These are phyloP conservation scores for Digitaria exilis DNA, from an alignment of 202 grass and related monocot species.

Conservation along the genomic window DNA sequence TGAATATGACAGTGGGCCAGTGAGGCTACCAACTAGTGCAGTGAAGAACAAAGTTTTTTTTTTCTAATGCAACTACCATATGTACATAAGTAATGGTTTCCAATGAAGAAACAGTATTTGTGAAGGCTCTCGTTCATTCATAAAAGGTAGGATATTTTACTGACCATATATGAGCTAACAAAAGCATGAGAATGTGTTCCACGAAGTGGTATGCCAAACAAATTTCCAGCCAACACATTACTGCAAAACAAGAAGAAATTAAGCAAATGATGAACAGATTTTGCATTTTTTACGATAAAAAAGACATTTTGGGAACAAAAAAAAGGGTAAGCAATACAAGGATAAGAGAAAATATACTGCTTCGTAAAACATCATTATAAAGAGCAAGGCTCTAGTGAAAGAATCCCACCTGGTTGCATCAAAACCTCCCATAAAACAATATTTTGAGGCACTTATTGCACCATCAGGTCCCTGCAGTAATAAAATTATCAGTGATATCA, in stretches of 20 bases:
- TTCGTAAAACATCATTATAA: background rate
- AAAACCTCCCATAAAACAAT: slow-evolving; percentile 97
- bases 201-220: slow-evolving; percentile 97
- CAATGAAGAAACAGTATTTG: background rate
- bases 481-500: too few species aligned
- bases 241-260: slow-evolving; percentile 55
- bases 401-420: slow-evolving; percentile 92
- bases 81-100: background rate
- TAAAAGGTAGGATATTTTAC: slow-evolving; percentile 47
- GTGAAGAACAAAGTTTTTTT: slow-evolving; percentile 12
- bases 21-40: slow-evolving; percentile 21
- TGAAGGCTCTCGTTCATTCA: slow-evolving; percentile 32
- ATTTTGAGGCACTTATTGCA: slow-evolving; percentile 98
- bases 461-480: slow-evolving; percentile 89
- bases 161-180: slow-evolving; percentile 98
- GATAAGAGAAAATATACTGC: slow-evolving; percentile 13
- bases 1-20: too few species aligned
- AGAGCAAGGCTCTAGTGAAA: slow-evolving; percentile 29
- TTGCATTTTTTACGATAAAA: background rate
- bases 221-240: slow-evolving; percentile 92
- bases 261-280: slow-evolving; percentile 25
- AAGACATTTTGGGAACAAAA: background rate
- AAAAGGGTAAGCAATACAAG: background rate
- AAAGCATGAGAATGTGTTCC: slow-evolving; percentile 99
- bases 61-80: slow-evolving; percentile 9